Conservation (phyloP, 306 rosid genomes). For the Vigna hirtella region DNA sequence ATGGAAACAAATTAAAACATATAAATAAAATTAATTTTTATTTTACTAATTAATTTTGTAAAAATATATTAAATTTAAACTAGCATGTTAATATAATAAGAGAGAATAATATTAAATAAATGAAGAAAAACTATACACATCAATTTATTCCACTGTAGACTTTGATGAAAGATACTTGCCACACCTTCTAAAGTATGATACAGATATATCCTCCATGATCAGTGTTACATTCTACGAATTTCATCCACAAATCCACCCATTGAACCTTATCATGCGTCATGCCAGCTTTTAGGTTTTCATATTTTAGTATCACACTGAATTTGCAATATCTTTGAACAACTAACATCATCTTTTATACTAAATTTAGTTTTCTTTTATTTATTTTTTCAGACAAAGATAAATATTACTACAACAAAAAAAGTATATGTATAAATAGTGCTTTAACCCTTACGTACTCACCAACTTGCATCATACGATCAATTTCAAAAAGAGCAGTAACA, state of each 20-base stretch:
- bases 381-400: background rate
- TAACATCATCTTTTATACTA: background rate
- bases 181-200: background rate
- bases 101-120: too few relatives aligned
- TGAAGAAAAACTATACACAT: too few relatives aligned
- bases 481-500: background rate
- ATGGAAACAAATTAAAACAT: too few relatives aligned
- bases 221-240: background rate
- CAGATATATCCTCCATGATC: background rate
- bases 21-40: too few relatives aligned
- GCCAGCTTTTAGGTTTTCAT: background rate
- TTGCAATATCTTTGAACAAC: too few relatives aligned
- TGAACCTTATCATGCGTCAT: background rate
- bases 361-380: background rate
- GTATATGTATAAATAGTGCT: background rate
- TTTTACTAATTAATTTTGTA: too few relatives aligned
- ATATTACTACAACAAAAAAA: background rate
- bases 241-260: background rate
- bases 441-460: background rate
- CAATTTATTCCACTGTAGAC: background rate
- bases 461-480: background rate
- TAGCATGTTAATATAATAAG: too few relatives aligned
- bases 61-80: too few relatives aligned
- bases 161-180: background rate
- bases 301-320: too few relatives aligned